These are phyloP conservation scores for Lupinus albus DNA, from an alignment of 306 rosid species.

Conservation along the genomic window DNA sequence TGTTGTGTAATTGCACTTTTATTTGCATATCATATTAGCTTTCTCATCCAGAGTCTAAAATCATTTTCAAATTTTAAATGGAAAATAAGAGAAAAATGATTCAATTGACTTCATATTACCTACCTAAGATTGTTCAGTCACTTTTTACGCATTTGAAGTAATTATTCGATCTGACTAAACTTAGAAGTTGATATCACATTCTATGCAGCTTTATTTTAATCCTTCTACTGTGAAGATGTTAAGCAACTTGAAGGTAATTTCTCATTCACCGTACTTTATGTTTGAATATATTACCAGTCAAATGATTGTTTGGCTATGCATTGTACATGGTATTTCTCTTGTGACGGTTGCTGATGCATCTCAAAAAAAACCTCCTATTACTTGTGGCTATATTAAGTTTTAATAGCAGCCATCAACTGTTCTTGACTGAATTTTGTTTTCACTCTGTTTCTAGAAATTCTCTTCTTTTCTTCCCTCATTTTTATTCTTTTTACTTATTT, in stretches of 20 bases:
- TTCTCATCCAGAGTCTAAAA: background rate
- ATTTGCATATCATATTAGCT: background rate
- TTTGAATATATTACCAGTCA: conserved; percentile 22
- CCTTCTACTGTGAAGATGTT: conserved; percentile 99
- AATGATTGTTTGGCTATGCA: conserved; percentile 37
- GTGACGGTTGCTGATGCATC: conserved; percentile 31
- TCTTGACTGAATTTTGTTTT: conserved; percentile 25
- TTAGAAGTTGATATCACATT: conserved; percentile 41
- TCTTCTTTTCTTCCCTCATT: conserved; percentile 3
- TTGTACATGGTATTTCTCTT: conserved; percentile 24
- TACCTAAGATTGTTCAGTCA: background rate
- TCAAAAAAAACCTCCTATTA: background rate
- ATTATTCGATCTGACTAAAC: conserved; percentile 30
- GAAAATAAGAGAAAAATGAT: conserved; percentile 2
- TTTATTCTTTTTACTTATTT: background rate
- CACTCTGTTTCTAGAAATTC: conserved; percentile 22
- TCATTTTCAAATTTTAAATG: conserved; percentile 8
- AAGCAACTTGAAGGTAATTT: conserved; percentile 93
- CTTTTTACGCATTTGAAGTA: conserved; percentile 10
- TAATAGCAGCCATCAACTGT: conserved; percentile 1
- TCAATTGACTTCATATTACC: background rate
- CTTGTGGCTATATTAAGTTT: conserved; percentile 1
- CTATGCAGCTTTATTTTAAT: conserved; percentile 91
- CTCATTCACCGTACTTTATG: conserved; percentile 4
- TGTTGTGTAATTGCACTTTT: background rate